A percentile compares a stretch with the other conserved stretches of the same genome.
Conservation (phyloP, 1,284 basidiomycete genomes). For the Tilletia indica region DNA sequence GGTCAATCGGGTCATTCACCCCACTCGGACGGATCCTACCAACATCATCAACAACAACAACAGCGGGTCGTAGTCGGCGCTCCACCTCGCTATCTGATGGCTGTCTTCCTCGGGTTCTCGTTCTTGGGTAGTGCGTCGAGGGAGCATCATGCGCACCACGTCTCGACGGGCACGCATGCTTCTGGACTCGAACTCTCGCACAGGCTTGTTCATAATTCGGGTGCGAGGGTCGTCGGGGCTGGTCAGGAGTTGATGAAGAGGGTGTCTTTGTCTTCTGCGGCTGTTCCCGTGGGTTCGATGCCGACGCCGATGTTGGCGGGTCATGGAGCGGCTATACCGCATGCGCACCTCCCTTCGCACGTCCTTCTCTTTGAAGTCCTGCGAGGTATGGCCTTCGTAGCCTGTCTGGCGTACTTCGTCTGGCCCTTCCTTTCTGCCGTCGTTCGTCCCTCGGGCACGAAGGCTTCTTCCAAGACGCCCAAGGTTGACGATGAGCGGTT, state of each 20-base stretch:
- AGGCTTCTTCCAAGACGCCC: background rate
- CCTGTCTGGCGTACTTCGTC: constrained; percentile 35
- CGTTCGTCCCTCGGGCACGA: background rate
- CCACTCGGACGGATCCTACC: background rate
- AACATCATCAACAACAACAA: constrained; percentile 23
- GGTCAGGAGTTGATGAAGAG: constrained; percentile 52
- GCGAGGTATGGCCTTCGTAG: constrained; percentile 33
- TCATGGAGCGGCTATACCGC: constrained; percentile 7
- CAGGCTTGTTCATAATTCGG: constrained; percentile 24
- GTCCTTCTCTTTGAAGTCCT: constrained; percentile 42
- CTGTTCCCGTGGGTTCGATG: constrained; percentile 25
- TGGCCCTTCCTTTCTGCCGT: constrained; percentile 34
- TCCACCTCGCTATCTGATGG: constrained; percentile 42
- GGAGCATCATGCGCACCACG: constrained; percentile 28
- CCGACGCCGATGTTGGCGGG: constrained; percentile 20
- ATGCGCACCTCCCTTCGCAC: constrained; percentile 35
- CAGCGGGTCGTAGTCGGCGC: constrained; percentile 25
- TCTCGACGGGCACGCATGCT: constrained; percentile 11
- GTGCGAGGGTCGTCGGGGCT: constrained; percentile 38
- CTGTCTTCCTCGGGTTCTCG: constrained; percentile 46
- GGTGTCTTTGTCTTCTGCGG: constrained; percentile 29
- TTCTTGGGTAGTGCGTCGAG: constrained; percentile 43
- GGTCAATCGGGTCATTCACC: background rate
- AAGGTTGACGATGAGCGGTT: constrained; percentile 2
- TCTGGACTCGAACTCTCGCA: constrained; percentile 21